Evolutionary conservation across 2,329 filamentous ascomycete genomes (phyloP), one percentile per base, ranked within the genome.

Genomic region (Pseudohalonectria lignicola): DNA sequence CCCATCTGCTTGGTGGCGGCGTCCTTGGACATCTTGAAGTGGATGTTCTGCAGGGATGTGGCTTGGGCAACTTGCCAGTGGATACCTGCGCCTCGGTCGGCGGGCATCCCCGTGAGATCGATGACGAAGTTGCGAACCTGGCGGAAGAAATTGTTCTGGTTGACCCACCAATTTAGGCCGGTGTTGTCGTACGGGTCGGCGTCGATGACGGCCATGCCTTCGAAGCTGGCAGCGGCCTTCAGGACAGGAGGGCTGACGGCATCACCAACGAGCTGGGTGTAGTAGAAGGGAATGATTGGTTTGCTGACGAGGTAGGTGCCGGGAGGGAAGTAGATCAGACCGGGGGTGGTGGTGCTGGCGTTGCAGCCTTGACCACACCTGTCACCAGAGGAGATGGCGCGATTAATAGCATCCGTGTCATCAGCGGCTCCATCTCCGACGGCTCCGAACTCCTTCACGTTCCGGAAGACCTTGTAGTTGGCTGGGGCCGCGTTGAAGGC

Each of bases 241-340:
- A 95, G 68, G 0, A 79, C 80, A 0, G 90, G 87, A 12, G 80
- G 60, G 45, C 73, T 67, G 50, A 74, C 54, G 35, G 81, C 78
- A 63, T 96, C 87, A 41, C 90, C 90, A 26, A 95, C 69, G 44
- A 96, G 76, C 57, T 95, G 87, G 9, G 88, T 94, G 66, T 94
- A 94, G 69, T 96, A 96, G 60, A 81, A 82, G 56, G 87, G 82
- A 37, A 87, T 62, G 47, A 96, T 76, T 17, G 90, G 85, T 51
- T 68, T 72, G 54, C 78, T 86, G 49, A 96, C 79, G 15, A 83
- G 53, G 54, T 95, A 96, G 40, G 79, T 93, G 47, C 90, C 88
- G 10, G 85, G 69, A 29, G 87, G 88, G 66, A 96, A 94, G 67
- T 94, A 96, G 38, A 96, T 77, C 12, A 96, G 65, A 19, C 86